Base-by-base conservation (phyloP, 1,284 basidiomycete species). In the Pyrrhoderma lamaoense region DNA sequence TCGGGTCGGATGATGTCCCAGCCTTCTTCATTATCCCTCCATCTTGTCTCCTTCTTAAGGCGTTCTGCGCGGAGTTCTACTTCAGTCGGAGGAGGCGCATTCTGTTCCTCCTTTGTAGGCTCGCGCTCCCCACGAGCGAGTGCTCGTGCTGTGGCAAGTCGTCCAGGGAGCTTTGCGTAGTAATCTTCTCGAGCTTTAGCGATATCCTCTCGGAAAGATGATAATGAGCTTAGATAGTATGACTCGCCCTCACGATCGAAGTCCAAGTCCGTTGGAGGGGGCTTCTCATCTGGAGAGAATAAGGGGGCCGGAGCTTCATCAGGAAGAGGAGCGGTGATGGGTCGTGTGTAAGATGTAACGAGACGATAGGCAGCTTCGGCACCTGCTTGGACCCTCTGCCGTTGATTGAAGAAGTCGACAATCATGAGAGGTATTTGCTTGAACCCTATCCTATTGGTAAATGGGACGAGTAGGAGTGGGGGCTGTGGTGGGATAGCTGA, bases 381-480 rank as follows among this genome's bases (percentile, higher is more conserved):
- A 37, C 94, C 94, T 16, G 78, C 68, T 3, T 70, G 76, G 5
- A 91, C 90, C 59, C 86, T 82, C 49, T 81, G 69, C n/a, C 92
- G 82, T 64, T 89, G 84, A 62, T 93, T 93, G 74, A 97, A 98
- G 69, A 92, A 95, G 60, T 86, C 86, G 75, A 81, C 85, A 51
- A 97, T 80, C 85, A 96, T 94, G 57, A 79, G 69, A 3, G 94
- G 93, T 55, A 97, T 85, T 62, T 92, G 89, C 37, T 74, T 76
- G 67, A 96, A 81, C 13, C 95, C 94, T 51, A 97, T 78, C 59
- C 88, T 76, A 62, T 95, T 87, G 49, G 79, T 76, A 69, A 90
- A 97, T n/a, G 89, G 80, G 31, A 97, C 82, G 51, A 97, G 77
- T 47, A 94, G 79, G 52, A 97, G 70, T 1, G 94, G 88, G 0